Evolutionary conservation across 164 flowering plant genomes (phyloP), one percentile per base, ranked within the genome.

Genomic region (Vitis riparia): DNA sequence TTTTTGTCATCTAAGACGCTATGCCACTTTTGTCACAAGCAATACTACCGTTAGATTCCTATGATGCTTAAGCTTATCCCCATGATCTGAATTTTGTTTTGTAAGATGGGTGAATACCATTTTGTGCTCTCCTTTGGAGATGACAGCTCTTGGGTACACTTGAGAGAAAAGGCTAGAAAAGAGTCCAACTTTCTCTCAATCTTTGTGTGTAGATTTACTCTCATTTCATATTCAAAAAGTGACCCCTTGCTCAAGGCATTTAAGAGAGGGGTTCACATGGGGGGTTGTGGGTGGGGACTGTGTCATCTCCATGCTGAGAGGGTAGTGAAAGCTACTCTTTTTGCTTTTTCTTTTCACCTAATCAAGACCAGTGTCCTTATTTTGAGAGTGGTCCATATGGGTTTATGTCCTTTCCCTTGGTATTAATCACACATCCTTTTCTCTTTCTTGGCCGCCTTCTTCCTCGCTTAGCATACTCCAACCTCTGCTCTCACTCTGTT

Each of bases 161-260:
- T 71, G 47, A 17, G 66, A 59, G 1, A 62, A 56, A 76, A 65
- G 67, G 30, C 15, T 27, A 64, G 58, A 62, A 68, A 75, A 68
- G 64, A 55, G 16, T 63, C 55, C 52, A 16, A 50, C 55, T 74
- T 63, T 76, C 32, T 51, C 12, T 50, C 57, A 56, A 75, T 63
- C 61, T 63, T n/a, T 47, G 71, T 68, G 62, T 69, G 59, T 67
- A 59, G 47, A 64, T 56, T 59, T 73, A 72, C 59, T 65, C 65
- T 71, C 72, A 76, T 66, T 76, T 71, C 62, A 62, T 19, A 9
- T 75, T 71, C 56, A 59, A 65, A 75, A 59, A 73, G 53, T 73
- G 75, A 75, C 81, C 73, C 71, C 63, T 65, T 51, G 66, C 69
- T 73, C 66, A 79, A 83, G 79, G 75, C 79, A 83, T 67, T 81